phyloP scores from a whole-genome alignment of 192 early-diverging fungal species.

The Rhizophagus sp. region DNA sequence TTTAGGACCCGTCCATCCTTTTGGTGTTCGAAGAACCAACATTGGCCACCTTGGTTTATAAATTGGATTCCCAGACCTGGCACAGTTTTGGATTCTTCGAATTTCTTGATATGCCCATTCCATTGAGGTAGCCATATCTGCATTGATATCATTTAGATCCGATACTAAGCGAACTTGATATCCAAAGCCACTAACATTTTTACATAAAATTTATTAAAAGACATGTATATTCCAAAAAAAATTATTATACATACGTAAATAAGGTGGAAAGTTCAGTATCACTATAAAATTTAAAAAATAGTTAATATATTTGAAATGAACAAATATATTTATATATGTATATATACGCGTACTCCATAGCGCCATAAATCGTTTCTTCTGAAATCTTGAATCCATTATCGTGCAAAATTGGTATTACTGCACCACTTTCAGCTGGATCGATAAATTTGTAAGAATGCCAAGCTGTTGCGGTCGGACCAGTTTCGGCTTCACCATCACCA shows the following conservation, averaged over 20 bases:
- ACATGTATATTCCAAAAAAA: too few species aligned
- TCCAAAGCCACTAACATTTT: constrained; percentile 41
- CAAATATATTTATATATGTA: not conserved
- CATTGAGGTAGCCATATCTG: constrained; percentile 46
- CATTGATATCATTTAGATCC: constrained; percentile 38
- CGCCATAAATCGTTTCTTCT: constrained; percentile 43
- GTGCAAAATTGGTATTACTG: constrained; percentile 46
- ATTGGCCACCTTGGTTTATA: constrained; percentile 48
- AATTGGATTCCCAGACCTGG: constrained; percentile 41
- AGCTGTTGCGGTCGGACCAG: constrained; percentile 45
- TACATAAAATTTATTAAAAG: too few species aligned
- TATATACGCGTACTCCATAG: constrained; percentile 40
- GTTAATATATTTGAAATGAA: not conserved
- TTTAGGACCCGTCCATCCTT: constrained; percentile 49
- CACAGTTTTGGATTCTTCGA: constrained; percentile 40
- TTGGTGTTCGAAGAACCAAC: constrained; percentile 44
- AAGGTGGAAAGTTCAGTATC: not conserved
- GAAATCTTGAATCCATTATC: constrained; percentile 49
- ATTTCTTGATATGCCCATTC: constrained; percentile 46
- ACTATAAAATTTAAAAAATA: not conserved
- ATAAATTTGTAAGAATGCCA: constrained; percentile 50
- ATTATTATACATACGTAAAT: not conserved
- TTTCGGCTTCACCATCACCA: constrained; percentile 48
- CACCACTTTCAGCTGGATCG: constrained; percentile 40
- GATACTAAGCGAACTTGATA: constrained; percentile 46